These are phyloP conservation scores for Huntiella abstrusa DNA, from an alignment of 2,329 filamentous ascomycete genomes.

Conservation along the genomic window DNA sequence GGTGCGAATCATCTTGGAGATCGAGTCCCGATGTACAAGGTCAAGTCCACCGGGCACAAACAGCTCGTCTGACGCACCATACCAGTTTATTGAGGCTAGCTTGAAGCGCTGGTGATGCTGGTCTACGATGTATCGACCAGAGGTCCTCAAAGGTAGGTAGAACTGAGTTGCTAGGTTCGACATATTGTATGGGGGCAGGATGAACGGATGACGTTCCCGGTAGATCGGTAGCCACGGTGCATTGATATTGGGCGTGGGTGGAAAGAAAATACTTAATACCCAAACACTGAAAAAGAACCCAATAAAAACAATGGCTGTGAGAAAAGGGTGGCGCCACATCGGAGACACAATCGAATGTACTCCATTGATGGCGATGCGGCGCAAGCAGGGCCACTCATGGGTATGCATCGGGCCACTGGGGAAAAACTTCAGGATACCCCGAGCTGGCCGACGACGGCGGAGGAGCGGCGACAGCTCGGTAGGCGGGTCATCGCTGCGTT, in stretches of 20 bases:
- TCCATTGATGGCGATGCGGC: background rate
- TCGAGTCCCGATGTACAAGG: slow-evolving; percentile 38
- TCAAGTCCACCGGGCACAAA: slow-evolving; percentile 47
- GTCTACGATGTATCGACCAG: slow-evolving; percentile 43
- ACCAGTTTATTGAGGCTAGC: slow-evolving; percentile 50
- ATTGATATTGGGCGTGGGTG: slow-evolving; percentile 2
- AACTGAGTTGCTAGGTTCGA: slow-evolving; percentile 27
- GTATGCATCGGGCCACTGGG: background rate
- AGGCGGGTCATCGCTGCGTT: slow-evolving; percentile 1
- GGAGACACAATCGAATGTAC: background rate
- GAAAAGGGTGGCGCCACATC: slow-evolving; percentile 5
- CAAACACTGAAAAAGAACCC: slow-evolving; percentile 1
- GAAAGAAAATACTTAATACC: slow-evolving; percentile 9
- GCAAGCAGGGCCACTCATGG: background rate
- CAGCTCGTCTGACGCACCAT: slow-evolving; percentile 48
- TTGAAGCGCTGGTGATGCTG: slow-evolving; percentile 36
- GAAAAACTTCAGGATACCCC: too few species aligned
- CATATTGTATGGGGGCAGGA: slow-evolving; percentile 25
- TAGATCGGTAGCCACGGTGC: slow-evolving; percentile 31
- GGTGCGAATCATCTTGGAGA: slow-evolving; percentile 37
- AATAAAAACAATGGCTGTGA: background rate
- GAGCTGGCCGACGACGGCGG: background rate
- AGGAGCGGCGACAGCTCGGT: slow-evolving; percentile 11
- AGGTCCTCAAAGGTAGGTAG: slow-evolving; percentile 37
- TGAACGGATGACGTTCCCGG: slow-evolving; percentile 24